These are phyloP conservation scores for Thelephora aurantiotincta DNA, from an alignment of 768 basidiomycete genomes.

Conservation along the genomic window DNA sequence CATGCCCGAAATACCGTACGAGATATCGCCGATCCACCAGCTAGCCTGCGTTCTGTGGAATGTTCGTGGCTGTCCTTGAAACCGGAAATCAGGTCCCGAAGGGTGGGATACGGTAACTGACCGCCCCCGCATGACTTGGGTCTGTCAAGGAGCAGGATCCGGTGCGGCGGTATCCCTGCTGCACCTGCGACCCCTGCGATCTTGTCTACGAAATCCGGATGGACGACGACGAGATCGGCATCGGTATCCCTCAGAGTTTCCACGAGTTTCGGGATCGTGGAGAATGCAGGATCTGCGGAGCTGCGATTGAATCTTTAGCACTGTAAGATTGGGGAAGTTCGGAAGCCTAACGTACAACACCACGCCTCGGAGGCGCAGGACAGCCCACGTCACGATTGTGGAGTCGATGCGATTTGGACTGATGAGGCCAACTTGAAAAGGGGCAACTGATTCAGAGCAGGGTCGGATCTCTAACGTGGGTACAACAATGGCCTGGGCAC, in stretches of 20 bases:
- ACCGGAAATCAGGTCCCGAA: slow-evolving; percentile 11
- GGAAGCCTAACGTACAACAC: slow-evolving; percentile 31
- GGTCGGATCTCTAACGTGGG: background rate
- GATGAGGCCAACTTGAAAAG: slow-evolving; percentile 38
- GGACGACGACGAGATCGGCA: slow-evolving; percentile 13
- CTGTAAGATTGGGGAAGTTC: background rate
- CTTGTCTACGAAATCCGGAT: slow-evolving; percentile 12
- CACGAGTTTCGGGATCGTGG: slow-evolving; percentile 15
- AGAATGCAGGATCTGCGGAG: slow-evolving; percentile 18
- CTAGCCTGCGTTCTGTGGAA: slow-evolving; percentile 39
- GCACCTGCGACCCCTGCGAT: slow-evolving; percentile 12
- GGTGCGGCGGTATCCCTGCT: slow-evolving; percentile 11
- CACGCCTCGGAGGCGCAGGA: slow-evolving; percentile 39
- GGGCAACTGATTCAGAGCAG: background rate
- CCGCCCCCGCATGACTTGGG: background rate
- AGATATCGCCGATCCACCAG: slow-evolving; percentile 50
- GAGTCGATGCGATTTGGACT: slow-evolving; percentile 48
- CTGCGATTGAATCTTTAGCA: slow-evolving; percentile 3
- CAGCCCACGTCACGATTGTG: slow-evolving; percentile 17
- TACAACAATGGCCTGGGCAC: slow-evolving; percentile 9
- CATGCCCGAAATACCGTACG: slow-evolving; percentile 62
- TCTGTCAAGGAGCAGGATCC: slow-evolving; percentile 13
- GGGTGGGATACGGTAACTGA: slow-evolving; percentile 1
- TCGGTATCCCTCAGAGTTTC: slow-evolving; percentile 17
- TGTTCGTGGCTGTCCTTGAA: slow-evolving; percentile 11